A percentile compares a stretch with the other conserved stretches of the same genome.
phyloP scores from a whole-genome alignment of 495 filamentous ascomycete species.

The Penicillium antarcticum region DNA sequence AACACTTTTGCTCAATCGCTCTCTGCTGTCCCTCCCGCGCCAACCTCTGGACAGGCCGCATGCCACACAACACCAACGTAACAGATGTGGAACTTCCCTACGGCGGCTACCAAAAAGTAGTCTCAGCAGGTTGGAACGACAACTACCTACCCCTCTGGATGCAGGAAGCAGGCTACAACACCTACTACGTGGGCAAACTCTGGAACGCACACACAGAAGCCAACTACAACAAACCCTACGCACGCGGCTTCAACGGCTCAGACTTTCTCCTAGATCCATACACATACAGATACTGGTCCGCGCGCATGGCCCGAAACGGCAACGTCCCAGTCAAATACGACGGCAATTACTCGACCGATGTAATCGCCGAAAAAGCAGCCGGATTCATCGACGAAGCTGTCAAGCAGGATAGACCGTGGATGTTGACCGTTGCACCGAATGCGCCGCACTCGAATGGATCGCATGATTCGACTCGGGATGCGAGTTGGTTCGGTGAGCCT shows the following conservation, averaged over 20 bases:
- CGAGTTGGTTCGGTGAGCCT: slow-evolving; percentile 26
- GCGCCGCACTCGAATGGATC: slow-evolving; percentile 53
- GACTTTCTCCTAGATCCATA: slow-evolving; percentile 67
- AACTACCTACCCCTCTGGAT: slow-evolving; percentile 67
- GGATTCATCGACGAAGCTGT: slow-evolving; percentile 57
- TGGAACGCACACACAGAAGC: slow-evolving; percentile 57
- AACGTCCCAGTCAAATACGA: slow-evolving; percentile 46
- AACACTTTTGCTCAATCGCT: slow-evolving; percentile 55
- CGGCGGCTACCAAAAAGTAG: slow-evolving; percentile 64
- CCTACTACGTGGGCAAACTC: slow-evolving; percentile 69
- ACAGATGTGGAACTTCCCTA: slow-evolving; percentile 59
- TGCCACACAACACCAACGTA: slow-evolving; percentile 49
- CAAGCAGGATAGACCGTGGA: slow-evolving; percentile 51
- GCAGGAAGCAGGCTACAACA: slow-evolving; percentile 63
- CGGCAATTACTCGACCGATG: slow-evolving; percentile 57
- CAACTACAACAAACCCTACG: slow-evolving; percentile 56
- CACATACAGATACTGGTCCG: slow-evolving; percentile 65
- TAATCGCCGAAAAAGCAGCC: slow-evolving; percentile 56
- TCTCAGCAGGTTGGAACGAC: slow-evolving; percentile 57
- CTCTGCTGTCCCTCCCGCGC: slow-evolving; percentile 55
- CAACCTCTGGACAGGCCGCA: slow-evolving; percentile 41
- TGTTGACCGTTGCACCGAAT: slow-evolving; percentile 61
- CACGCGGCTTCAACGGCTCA: slow-evolving; percentile 48
- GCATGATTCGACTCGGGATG: slow-evolving; percentile 1
- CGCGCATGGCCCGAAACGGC: slow-evolving; percentile 56